Conservation (phyloP, 2,329 filamentous ascomycete genomes). For the Nakataea oryzae region DNA sequence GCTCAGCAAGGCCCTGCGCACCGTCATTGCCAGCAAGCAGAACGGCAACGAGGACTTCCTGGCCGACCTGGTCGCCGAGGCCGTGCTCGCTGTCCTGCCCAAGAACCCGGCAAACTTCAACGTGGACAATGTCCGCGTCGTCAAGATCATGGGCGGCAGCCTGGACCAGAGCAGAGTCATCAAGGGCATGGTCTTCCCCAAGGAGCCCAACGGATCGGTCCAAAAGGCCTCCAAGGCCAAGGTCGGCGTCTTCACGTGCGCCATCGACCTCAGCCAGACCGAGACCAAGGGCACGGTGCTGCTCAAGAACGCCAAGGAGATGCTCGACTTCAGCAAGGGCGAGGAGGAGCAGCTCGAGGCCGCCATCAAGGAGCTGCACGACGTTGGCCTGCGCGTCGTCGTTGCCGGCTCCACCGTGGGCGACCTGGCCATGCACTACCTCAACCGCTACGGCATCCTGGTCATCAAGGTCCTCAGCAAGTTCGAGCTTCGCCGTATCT, state of each 20-base stretch:
- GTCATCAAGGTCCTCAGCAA: conserved; percentile 97
- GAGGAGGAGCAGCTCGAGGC: conserved; percentile 89
- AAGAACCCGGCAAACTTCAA: conserved; percentile 97
- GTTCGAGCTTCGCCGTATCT: conserved; percentile 90
- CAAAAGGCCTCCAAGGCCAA: conserved; percentile 92
- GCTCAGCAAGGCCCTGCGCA: conserved; percentile 89
- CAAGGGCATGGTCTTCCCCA: conserved; percentile 96
- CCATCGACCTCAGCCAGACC: conserved; percentile 90
- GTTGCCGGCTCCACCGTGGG: conserved; percentile 90
- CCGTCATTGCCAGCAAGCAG: conserved; percentile 94
- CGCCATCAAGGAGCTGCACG: conserved; percentile 88
- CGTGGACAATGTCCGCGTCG: conserved; percentile 96
- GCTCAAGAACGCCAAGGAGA: conserved; percentile 94
- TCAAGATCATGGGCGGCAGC: conserved; percentile 98
- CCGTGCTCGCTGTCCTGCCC: conserved; percentile 76
- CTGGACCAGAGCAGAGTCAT: conserved; percentile 90
- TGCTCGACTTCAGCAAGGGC: conserved; percentile 96
- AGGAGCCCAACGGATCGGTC: conserved; percentile 82
- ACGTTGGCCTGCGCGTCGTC: conserved; percentile 84
- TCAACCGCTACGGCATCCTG: conserved; percentile 93
- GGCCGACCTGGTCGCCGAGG: conserved; percentile 77
- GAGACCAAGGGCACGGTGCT: conserved; percentile 98
- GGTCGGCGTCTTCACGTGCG: conserved; percentile 93
- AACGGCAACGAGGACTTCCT: conserved; percentile 86
- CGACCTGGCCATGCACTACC: conserved; percentile 92